A percentile compares a stretch with the other conserved stretches of the same genome.
Evolutionary conservation across 2,329 filamentous ascomycete genomes (phyloP).

Genomic region (Penicillium thymicola): DNA sequence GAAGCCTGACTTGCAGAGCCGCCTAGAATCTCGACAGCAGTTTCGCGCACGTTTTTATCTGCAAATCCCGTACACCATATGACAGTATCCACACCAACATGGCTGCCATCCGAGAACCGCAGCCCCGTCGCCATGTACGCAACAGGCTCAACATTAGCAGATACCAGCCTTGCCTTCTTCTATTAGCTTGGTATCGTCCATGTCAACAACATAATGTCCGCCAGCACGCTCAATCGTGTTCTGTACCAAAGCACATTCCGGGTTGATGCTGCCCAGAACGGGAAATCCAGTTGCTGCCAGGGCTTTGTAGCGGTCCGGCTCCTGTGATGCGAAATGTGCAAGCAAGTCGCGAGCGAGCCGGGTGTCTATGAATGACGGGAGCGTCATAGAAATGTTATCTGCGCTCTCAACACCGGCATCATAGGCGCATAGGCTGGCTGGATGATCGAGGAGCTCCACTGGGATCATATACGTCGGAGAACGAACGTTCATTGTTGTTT

Average conservation of each 20-base stretch:
- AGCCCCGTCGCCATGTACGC: background rate
- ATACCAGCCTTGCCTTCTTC: background rate
- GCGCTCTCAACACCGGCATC: slow-evolving; percentile 18
- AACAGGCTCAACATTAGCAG: background rate
- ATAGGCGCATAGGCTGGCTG: slow-evolving; percentile 27
- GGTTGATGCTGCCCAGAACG: slow-evolving; percentile 31
- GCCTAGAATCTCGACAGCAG: background rate
- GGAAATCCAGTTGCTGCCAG: slow-evolving; percentile 38
- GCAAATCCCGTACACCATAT: background rate
- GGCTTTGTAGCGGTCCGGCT: slow-evolving; percentile 36
- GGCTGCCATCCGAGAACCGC: background rate
- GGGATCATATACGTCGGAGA: slow-evolving; percentile 37
- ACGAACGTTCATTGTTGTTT: slow-evolving; percentile 47
- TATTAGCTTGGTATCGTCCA: slow-evolving; percentile 32
- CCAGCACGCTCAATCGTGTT: slow-evolving; percentile 40
- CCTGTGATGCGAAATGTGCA: slow-evolving; percentile 22
- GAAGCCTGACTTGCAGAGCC: background rate
- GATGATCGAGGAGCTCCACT: slow-evolving; percentile 21
- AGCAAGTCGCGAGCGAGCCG: slow-evolving; percentile 19
- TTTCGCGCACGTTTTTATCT: background rate
- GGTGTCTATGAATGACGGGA: slow-evolving; percentile 11
- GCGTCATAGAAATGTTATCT: slow-evolving; percentile 6
- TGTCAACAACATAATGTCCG: slow-evolving; percentile 43
- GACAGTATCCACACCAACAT: background rate
- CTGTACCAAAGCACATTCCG: slow-evolving; percentile 24